Evolutionary conservation across 208 protist species (phyloP).

Genomic region (Polymyxa betae): DNA sequence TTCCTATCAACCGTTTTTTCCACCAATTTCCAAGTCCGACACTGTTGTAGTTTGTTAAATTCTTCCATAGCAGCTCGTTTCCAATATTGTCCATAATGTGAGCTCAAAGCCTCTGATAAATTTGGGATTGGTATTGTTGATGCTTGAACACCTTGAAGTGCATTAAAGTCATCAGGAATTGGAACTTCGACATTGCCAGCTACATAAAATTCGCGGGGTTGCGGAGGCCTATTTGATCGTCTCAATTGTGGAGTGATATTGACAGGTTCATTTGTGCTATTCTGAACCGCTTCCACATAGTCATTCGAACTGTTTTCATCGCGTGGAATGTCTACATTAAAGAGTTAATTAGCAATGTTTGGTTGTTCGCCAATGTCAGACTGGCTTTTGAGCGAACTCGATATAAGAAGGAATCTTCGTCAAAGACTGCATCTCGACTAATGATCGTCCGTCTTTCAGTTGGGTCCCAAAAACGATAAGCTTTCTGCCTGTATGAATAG

Average conservation of each 20-base stretch:
- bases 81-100: not conserved
- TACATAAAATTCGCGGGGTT: not conserved
- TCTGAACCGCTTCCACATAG: no score
- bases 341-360: not conserved
- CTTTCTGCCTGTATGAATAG: not conserved
- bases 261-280: no score
- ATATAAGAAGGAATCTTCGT: not conserved
- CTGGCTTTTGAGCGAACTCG: not conserved
- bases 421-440: not conserved
- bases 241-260: not conserved
- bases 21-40: not conserved
- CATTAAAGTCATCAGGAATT: not conserved
- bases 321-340: not conserved
- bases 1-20: not conserved
- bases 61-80: not conserved
- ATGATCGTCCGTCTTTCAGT: not conserved
- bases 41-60: not conserved
- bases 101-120: not conserved
- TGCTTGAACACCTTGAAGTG: not conserved
- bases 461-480: not conserved
- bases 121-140: not conserved
- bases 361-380: not conserved
- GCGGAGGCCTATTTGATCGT: not conserved
- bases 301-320: not conserved
- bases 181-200: not conserved